Evolutionary conservation across 352 stramenopile species (phyloP).

Genomic region (Phytopythium helicoides): DNA sequence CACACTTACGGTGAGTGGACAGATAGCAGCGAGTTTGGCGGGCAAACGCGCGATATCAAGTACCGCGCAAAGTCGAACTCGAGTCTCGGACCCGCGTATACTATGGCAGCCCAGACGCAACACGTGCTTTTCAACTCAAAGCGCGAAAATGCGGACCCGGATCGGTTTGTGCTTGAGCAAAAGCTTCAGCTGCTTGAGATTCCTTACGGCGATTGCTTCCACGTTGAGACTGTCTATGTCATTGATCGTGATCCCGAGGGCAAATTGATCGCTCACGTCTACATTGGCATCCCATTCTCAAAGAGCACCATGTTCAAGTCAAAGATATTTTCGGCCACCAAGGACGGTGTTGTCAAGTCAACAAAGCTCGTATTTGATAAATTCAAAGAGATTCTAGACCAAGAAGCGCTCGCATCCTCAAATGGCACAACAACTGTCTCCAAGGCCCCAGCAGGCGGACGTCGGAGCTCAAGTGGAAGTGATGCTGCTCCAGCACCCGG

Average conservation of each 20-base stretch:
- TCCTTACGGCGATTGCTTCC: slow-evolving; percentile 79
- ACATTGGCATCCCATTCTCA: slow-evolving; percentile 69
- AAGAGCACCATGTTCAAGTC: slow-evolving; percentile 86
- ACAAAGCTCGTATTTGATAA: slow-evolving; percentile 55
- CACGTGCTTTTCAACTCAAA: slow-evolving; percentile 47
- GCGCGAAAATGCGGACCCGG: slow-evolving; percentile 28
- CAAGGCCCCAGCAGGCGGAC: slow-evolving; percentile 4
- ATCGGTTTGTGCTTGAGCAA: slow-evolving; percentile 54
- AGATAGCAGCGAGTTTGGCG: slow-evolving; percentile 53
- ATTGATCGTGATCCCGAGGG: slow-evolving; percentile 41
- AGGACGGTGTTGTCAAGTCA: slow-evolving; percentile 63
- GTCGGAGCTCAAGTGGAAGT: background rate
- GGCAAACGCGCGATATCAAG: slow-evolving; percentile 64
- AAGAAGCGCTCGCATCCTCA: slow-evolving; percentile 10
- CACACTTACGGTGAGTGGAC: slow-evolving; percentile 60
- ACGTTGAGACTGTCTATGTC: slow-evolving; percentile 61
- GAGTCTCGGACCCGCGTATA: slow-evolving; percentile 62
- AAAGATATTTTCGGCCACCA: slow-evolving; percentile 76
- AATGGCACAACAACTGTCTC: slow-evolving; percentile 1
- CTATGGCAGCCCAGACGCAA: slow-evolving; percentile 49
- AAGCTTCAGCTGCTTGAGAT: slow-evolving; percentile 75
- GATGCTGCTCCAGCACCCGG: background rate
- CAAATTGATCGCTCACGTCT: slow-evolving; percentile 52
- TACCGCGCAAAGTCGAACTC: slow-evolving; percentile 73
- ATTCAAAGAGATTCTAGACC: slow-evolving; percentile 39